Conservation (phyloP, 2,329 filamentous ascomycete genomes). For the Neodidymelliopsis sp. region DNA sequence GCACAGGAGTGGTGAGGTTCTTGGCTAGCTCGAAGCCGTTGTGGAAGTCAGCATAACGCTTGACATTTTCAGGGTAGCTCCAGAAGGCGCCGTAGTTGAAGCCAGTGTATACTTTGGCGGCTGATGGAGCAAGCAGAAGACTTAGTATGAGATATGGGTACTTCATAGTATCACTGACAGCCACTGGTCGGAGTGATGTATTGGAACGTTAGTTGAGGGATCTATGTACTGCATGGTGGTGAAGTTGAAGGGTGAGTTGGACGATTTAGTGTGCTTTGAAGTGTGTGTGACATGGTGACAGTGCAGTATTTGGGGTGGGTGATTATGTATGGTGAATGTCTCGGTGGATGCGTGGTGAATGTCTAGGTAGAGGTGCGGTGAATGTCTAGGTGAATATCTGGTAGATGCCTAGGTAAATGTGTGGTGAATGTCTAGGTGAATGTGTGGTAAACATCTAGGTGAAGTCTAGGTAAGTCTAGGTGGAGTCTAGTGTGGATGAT, state of each 20-base stretch:
- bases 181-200: neutral
- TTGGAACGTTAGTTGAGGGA: neutral
- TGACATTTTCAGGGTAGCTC: conserved; percentile 21
- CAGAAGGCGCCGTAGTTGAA: conserved; percentile 43
- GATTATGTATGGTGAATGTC: no score
- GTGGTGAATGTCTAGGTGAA: no score
- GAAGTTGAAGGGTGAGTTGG: no score
- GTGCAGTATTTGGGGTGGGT: no score
- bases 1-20: conserved; percentile 50
- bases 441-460: no score
- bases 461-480: neutral
- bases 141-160: conserved; percentile 1
- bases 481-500: neutral
- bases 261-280: no score
- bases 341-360: no score
- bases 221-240: neutral
- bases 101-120: conserved; percentile 32
- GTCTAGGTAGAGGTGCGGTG: no score
- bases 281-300: no score
- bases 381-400: no score
- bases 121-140: conserved; percentile 14
- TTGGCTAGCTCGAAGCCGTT: conserved; percentile 32
- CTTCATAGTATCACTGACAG: neutral
- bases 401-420: no score
- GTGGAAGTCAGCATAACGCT: conserved; percentile 33